Base-by-base conservation (phyloP, 306 rosid genomes). In the Vigna unguiculata region DNA sequence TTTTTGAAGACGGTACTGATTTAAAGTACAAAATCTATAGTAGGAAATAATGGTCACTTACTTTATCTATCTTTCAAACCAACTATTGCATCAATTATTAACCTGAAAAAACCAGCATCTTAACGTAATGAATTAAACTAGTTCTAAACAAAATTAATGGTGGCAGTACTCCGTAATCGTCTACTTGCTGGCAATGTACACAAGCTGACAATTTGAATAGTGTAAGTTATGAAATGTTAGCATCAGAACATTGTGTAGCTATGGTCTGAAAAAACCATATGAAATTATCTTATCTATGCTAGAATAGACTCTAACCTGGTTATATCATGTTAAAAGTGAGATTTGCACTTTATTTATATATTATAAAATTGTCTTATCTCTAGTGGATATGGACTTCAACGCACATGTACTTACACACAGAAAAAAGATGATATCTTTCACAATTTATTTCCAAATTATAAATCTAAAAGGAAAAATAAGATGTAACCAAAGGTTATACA, bases 11-110 rank as follows among this genome's bases (percentile, higher is more conserved):
- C 4, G n/a, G 17, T 41, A 9, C 63, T 45, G 20, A 36, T 22
- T 40, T 72, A 20, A 54, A 36, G 9, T 14, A 15, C 6, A 60
- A 60, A 62, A n/a, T 36, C 19, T 30, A 11, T 57, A 24, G 17
- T 7, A 22, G 22, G 41, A 55, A 55, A 55, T 55, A 8, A 55
- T 22, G n/a, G 7, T 14, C 38, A 45, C 4, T 10, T 74, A 28
- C 67, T 72, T 22, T n/a, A 59, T 43, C 78, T 43, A 73, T 25
- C 57, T 74, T 72, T 47, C 70, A 28, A 59, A 45, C 48, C 58
- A 49, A 30, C 62, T n/a, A 2, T 10, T 30, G 38, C 30, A 59
- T 25, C 12, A 59, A 59, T 59, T 25, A 28, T 5, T 14, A 10
- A 41, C 62, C 62, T 22, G 41, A 25, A 25, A 25, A 47, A 24